A percentile compares a stretch with the other conserved stretches of the same genome.
Evolutionary conservation across 2,329 filamentous ascomycete genomes (phyloP).

Genomic region (Botrytis porri): DNA sequence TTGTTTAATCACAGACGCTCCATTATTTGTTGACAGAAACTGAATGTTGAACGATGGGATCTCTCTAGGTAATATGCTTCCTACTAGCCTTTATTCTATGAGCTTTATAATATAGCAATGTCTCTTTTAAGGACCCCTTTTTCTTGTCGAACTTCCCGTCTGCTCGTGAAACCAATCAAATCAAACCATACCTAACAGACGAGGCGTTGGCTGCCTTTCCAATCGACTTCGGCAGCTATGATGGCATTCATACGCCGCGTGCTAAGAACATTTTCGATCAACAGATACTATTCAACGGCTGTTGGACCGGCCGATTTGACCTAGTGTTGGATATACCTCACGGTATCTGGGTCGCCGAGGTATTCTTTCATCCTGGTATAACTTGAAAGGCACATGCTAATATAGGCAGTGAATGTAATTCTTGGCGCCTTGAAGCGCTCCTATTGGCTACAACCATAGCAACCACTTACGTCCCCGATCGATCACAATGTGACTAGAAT

Average conservation of each 20-base stretch:
- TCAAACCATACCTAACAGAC: neutral
- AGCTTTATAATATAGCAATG: neutral
- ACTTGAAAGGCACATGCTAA: neutral
- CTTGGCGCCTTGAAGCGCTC: neutral
- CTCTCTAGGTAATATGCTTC: neutral
- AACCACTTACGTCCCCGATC: neutral
- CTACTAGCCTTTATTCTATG: neutral
- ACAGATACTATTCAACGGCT: neutral
- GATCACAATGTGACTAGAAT: neutral
- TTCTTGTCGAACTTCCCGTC: neutral
- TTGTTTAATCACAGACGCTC: neutral
- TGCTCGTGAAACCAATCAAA: neutral
- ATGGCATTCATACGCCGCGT: neutral
- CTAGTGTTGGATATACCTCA: neutral
- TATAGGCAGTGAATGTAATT: neutral
- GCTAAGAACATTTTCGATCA: neutral
- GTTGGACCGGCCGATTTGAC: neutral
- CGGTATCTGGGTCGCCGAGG: neutral
- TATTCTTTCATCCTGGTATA: neutral
- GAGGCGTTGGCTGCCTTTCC: neutral
- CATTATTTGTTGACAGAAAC: neutral
- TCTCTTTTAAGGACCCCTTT: neutral
- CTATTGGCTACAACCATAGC: neutral
- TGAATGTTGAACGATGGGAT: neutral
- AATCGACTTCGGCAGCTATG: neutral